Evolutionary conservation across 2,329 filamentous ascomycete genomes (phyloP).

Genomic region (Trichoderma hamatum): DNA sequence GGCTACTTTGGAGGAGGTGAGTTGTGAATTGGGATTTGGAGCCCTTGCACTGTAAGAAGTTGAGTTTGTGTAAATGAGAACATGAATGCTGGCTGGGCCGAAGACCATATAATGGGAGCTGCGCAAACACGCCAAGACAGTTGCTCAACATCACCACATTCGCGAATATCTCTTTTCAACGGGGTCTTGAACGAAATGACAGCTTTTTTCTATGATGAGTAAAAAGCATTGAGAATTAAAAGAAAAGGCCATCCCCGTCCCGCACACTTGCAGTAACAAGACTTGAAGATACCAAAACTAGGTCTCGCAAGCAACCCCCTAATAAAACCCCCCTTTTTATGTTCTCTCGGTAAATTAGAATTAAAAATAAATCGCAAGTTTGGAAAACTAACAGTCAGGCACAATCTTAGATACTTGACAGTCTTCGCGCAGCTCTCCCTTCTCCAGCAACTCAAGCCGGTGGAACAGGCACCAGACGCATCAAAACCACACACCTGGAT

Average conservation of each 20-base stretch:
- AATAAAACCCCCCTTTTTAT: neutral
- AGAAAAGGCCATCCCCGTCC: neutral
- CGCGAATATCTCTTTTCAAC: neutral
- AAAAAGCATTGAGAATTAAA: neutral
- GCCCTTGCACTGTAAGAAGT: neutral
- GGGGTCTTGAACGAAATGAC: accelerated
- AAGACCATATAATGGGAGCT: neutral
- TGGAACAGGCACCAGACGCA: conserved; percentile 11
- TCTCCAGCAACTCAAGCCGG: conserved; percentile 2
- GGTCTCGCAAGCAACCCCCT: neutral
- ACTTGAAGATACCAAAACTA: neutral
- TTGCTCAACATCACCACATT: neutral
- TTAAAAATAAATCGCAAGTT: neutral
- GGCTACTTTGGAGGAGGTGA: conserved; percentile 62
- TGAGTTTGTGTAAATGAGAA: neutral
- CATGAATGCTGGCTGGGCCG: neutral
- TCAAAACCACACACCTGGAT: conserved; percentile 46
- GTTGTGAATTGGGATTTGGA: conserved; percentile 30
- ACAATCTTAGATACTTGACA: conserved; percentile 33
- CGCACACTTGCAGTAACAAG: neutral
- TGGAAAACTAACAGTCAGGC: neutral
- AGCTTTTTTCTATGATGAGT: neutral
- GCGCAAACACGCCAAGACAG: neutral
- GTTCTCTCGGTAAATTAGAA: neutral
- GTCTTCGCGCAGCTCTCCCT: conserved; percentile 28